phyloP scores from a whole-genome alignment of 2,329 filamentous ascomycete genomes.

The Rhinocladiella similis region DNA sequence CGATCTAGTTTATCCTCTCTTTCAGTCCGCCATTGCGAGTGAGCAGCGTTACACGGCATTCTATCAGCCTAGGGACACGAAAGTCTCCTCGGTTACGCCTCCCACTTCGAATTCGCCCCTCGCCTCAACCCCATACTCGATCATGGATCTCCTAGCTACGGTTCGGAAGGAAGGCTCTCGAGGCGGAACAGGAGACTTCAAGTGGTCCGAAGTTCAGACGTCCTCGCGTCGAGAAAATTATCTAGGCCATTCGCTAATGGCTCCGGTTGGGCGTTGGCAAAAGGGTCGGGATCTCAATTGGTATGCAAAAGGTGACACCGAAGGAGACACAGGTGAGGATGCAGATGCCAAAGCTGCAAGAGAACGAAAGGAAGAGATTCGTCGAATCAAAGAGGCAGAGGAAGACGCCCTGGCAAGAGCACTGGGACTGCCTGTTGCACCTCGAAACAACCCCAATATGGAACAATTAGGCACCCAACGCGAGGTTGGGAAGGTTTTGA shows the following conservation, averaged over 20 bases:
- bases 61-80: background rate
- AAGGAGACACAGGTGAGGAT: slow-evolving; percentile 55
- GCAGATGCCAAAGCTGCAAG: slow-evolving; percentile 59
- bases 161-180: slow-evolving; percentile 82
- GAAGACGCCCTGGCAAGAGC: slow-evolving; percentile 85
- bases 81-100: background rate
- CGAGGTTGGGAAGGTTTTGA: slow-evolving; percentile 58
- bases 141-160: slow-evolving; percentile 89
- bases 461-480: slow-evolving; percentile 59
- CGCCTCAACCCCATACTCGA: slow-evolving; percentile 14
- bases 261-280: slow-evolving; percentile 89
- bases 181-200: slow-evolving; percentile 88
- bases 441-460: slow-evolving; percentile 61
- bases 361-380: slow-evolving; percentile 73
- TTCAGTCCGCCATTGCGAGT: slow-evolving; percentile 1
- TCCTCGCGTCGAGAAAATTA: slow-evolving; percentile 87
- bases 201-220: slow-evolving; percentile 89
- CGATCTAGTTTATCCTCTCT: background rate
- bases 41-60: slow-evolving; percentile 18
- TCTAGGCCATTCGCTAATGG: slow-evolving; percentile 88
- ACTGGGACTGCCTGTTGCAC: slow-evolving; percentile 73
- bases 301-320: slow-evolving; percentile 62
- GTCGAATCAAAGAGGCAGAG: slow-evolving; percentile 83
- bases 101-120: slow-evolving; percentile 6
- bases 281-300: slow-evolving; percentile 69